Percentiles rank a stretch among this genome's conserved stretches.
phyloP scores from a whole-genome alignment of 2,329 filamentous ascomycete genomes.

The Cercospora canescens region DNA sequence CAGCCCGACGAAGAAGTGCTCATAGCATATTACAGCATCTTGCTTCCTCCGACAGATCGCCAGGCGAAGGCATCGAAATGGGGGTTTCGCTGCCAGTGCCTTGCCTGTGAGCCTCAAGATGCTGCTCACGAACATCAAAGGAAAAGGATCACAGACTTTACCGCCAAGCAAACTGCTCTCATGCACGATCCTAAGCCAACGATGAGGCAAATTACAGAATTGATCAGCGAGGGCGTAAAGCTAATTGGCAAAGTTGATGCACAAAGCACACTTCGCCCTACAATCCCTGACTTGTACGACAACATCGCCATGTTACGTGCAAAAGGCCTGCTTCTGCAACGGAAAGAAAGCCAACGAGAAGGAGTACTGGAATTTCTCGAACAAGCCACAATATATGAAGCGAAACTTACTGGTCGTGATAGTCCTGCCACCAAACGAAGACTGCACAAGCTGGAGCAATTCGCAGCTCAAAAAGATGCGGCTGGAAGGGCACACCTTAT shows the following conservation, averaged over 20 bases:
- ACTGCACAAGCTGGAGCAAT: constrained; percentile 21
- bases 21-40: constrained; percentile 28
- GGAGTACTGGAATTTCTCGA: constrained; percentile 16
- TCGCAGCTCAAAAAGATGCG: constrained; percentile 6
- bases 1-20: constrained; percentile 22
- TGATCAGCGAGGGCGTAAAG: constrained; percentile 8
- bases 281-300: constrained; percentile 24
- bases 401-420: constrained; percentile 20
- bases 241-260: constrained; percentile 1
- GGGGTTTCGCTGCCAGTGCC: constrained; percentile 26
- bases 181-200: constrained; percentile 6
- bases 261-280: constrained; percentile 16
- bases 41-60: constrained; percentile 22
- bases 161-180: constrained; percentile 2
- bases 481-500: neutral
- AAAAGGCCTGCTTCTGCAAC: constrained; percentile 16
- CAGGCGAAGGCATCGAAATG: constrained; percentile 23
- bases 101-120: constrained; percentile 15
- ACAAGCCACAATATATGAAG: constrained; percentile 19
- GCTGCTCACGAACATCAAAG: constrained; percentile 13
- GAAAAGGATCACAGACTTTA: constrained; percentile 18
- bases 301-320: constrained; percentile 23
- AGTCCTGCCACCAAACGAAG: constrained; percentile 22
- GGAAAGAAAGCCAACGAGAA: constrained; percentile 14
- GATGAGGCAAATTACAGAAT: constrained; percentile 12